Conservation (phyloP, 2,329 filamentous ascomycete species). For the Colletotrichum kahawae region DNA sequence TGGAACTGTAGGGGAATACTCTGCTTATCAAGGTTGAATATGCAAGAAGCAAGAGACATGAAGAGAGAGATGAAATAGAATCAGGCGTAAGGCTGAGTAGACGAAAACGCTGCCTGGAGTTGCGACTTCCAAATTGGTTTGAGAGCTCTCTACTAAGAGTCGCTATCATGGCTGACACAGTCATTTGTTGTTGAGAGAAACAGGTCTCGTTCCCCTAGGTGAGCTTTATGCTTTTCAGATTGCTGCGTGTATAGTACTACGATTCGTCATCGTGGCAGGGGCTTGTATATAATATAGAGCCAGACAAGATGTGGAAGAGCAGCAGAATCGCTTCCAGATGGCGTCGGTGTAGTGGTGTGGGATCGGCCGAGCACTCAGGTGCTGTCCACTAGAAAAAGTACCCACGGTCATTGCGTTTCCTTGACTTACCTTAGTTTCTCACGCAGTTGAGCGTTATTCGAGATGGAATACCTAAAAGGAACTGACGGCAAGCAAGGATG, state of each 20-base stretch:
- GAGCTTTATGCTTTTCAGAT: not conserved
- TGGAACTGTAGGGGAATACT: fast-evolving
- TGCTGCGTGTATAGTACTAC: not conserved
- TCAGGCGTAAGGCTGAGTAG: not conserved
- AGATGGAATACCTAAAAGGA: fast-evolving
- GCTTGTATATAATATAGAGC: not conserved
- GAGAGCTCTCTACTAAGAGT: not conserved
- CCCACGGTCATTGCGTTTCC: not conserved
- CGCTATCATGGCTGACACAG: too few relatives aligned
- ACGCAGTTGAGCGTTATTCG: not conserved
- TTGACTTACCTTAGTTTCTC: fast-evolving
- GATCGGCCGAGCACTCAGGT: not conserved
- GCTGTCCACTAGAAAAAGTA: not conserved
- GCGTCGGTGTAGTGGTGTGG: too few relatives aligned
- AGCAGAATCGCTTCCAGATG: not conserved
- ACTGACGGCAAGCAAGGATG: fast-evolving
- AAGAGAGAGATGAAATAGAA: not conserved
- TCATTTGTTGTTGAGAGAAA: not conserved
- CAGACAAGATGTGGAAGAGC: not conserved
- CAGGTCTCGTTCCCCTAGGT: not conserved
- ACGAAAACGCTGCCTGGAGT: not conserved
- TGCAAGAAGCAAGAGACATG: not conserved
- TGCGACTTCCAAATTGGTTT: not conserved
- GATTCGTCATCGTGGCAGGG: not conserved
- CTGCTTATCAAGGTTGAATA: not conserved